Conservation (phyloP, 1,284 basidiomycete species). For the Apiotrichum porosum region DNA sequence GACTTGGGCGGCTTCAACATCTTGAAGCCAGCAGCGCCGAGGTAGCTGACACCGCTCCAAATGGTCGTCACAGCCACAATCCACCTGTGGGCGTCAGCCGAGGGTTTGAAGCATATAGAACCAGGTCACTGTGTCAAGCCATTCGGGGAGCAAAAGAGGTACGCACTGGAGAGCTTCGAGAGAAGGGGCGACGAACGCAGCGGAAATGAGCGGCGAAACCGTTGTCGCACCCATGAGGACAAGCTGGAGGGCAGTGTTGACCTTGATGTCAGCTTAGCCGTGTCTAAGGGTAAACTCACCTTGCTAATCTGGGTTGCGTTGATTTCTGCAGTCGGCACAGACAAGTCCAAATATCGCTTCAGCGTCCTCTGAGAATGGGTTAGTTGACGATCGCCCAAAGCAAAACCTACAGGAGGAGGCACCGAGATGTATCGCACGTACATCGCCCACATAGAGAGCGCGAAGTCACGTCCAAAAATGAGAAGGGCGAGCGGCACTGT, state of each 20-base stretch:
- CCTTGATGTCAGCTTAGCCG: constrained; percentile 51
- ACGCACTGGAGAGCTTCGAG: constrained; percentile 64
- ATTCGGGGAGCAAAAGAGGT: not conserved
- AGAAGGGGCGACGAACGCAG: constrained; percentile 57
- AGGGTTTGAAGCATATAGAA: too few relatives aligned
- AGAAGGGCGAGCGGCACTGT: constrained; percentile 76
- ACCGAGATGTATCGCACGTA: constrained; percentile 89
- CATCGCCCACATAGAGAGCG: constrained; percentile 84
- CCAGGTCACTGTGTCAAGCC: not conserved
- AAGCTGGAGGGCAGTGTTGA: constrained; percentile 90
- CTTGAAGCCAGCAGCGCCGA: constrained; percentile 68
- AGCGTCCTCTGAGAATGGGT: constrained; percentile 71
- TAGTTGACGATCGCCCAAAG: constrained; percentile 1
- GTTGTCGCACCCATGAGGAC: constrained; percentile 84
- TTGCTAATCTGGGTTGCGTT: constrained; percentile 86
- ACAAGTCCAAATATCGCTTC: constrained; percentile 87
- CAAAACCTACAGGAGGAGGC: constrained; percentile 65
- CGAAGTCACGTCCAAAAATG: constrained; percentile 84
- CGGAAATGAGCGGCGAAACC: constrained; percentile 66
- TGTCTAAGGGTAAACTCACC: constrained; percentile 54
- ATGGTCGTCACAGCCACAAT: constrained; percentile 83
- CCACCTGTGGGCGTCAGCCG: constrained; percentile 55
- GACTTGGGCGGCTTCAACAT: constrained; percentile 41
- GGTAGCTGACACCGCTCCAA: constrained; percentile 85
- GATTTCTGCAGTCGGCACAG: constrained; percentile 89